A percentile compares a stretch with the other conserved stretches of the same genome.
Conservation (phyloP, 2,329 filamentous ascomycete species). For the Rugonectria rugulosa region DNA sequence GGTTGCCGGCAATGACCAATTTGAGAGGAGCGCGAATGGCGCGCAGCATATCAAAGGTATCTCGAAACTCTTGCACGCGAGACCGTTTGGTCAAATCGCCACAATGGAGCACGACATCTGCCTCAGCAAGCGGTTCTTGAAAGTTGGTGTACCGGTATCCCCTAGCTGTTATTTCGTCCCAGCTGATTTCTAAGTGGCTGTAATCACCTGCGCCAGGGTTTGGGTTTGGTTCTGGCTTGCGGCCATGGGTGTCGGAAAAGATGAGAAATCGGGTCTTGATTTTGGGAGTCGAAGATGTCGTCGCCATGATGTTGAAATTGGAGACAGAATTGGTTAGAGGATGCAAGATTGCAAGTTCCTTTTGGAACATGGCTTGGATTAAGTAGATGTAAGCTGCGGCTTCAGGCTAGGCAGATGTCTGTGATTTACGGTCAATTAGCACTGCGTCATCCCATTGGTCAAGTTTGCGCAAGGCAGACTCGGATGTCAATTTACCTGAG, state of each 20-base stretch:
- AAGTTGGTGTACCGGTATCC: constrained; percentile 37
- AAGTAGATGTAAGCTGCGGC: neutral
- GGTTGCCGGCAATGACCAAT: constrained; percentile 63
- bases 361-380: neutral
- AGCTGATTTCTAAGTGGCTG: constrained; percentile 37
- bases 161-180: constrained; percentile 10
- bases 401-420: neutral
- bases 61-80: constrained; percentile 49
- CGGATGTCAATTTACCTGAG: neutral
- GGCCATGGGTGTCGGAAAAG: constrained; percentile 49
- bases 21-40: constrained; percentile 57
- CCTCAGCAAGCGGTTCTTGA: constrained; percentile 42
- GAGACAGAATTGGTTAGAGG: neutral
- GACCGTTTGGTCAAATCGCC: constrained; percentile 58
- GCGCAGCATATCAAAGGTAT: constrained; percentile 52
- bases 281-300: constrained; percentile 38
- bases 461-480: neutral
- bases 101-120: constrained; percentile 61
- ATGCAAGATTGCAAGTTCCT: neutral
- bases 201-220: constrained; percentile 19
- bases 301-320: constrained; percentile 51
- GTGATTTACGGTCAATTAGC: neutral
- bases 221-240: constrained; percentile 26
- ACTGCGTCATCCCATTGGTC: neutral
- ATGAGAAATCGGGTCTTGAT: constrained; percentile 49